Evolutionary conservation across 2,329 filamentous ascomycete species (phyloP).

Genomic region (Ophiocordyceps camponoti-floridani): DNA sequence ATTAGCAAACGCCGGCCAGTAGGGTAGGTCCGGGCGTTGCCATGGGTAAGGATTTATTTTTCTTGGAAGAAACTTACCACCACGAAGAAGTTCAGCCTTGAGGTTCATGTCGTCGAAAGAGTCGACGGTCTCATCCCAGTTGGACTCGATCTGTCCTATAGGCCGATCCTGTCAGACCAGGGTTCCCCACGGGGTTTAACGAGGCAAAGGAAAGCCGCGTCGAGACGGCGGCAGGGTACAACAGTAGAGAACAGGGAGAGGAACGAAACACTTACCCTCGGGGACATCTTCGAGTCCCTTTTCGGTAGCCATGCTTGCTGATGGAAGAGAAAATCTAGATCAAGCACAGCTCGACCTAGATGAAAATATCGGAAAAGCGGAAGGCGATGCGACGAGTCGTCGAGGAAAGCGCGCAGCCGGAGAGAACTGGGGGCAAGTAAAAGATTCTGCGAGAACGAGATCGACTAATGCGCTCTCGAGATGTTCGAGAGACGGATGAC

Average conservation of each 20-base stretch:
- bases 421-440: conserved; percentile 15
- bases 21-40: not conserved
- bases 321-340: conserved; percentile 42
- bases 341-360: conserved; percentile 67
- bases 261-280: conserved; percentile 48
- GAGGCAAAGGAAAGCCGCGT: not conserved
- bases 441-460: conserved; percentile 11
- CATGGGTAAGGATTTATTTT: conserved; percentile 1
- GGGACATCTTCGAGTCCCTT: conserved; percentile 98
- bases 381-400: conserved; percentile 1
- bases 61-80: conserved; percentile 32
- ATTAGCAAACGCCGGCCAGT: not conserved
- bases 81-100: conserved; percentile 92
- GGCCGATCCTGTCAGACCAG: not conserved
- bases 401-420: not conserved
- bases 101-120: conserved; percentile 98
- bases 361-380: conserved; percentile 21
- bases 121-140: conserved; percentile 99
- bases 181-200: not conserved
- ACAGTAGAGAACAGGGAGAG: conserved; percentile 10
- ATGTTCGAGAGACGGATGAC: conserved; percentile 21
- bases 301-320: conserved; percentile 94
- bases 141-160: conserved; percentile 96
- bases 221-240: not conserved
- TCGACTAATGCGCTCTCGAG: conserved; percentile 32